Conservation (phyloP, 2,329 filamentous ascomycete genomes). For the Aphanocladium album region DNA sequence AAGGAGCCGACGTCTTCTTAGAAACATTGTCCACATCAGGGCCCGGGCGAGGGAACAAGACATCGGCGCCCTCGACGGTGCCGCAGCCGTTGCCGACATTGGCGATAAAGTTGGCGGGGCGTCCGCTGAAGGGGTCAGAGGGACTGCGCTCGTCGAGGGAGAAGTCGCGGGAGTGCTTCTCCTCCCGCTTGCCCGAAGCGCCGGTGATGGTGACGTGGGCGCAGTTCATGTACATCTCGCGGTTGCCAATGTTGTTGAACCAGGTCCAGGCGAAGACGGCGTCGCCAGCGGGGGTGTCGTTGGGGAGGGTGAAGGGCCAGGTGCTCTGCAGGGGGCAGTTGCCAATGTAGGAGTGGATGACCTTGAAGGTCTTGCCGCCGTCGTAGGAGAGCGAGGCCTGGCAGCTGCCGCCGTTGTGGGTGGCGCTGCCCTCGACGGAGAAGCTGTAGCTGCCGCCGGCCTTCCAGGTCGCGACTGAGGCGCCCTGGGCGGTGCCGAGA, state of each 20-base stretch:
- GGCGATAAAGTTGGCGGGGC: slow-evolving; percentile 59
- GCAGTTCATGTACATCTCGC: slow-evolving; percentile 76
- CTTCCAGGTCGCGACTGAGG: slow-evolving; percentile 52
- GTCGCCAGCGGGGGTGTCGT: slow-evolving; percentile 45
- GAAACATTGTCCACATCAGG: slow-evolving; percentile 30
- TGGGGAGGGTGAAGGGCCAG: slow-evolving; percentile 61
- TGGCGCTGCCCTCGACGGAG: slow-evolving; percentile 52
- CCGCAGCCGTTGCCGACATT: slow-evolving; percentile 54
- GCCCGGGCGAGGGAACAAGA: slow-evolving; percentile 58
- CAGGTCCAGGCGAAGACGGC: slow-evolving; percentile 63
- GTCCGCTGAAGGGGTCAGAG: slow-evolving; percentile 8
- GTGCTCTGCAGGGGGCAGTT: slow-evolving; percentile 40
- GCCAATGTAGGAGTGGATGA: slow-evolving; percentile 49
- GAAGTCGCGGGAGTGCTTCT: background rate
- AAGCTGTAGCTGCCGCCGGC: slow-evolving; percentile 56
- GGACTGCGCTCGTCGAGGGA: slow-evolving; percentile 1
- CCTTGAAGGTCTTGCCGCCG: slow-evolving; percentile 59
- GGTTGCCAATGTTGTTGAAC: slow-evolving; percentile 68
- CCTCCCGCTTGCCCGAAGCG: background rate
- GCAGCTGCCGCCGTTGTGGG: slow-evolving; percentile 63
- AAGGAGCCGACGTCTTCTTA: slow-evolving; percentile 6
- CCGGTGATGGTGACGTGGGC: slow-evolving; percentile 45
- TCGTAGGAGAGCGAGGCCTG: slow-evolving; percentile 69
- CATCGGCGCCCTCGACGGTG: slow-evolving; percentile 47
- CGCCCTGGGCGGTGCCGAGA: slow-evolving; percentile 39